phyloP scores from a whole-genome alignment of 2,329 filamentous ascomycete species.

The Beauveria caledonica region DNA sequence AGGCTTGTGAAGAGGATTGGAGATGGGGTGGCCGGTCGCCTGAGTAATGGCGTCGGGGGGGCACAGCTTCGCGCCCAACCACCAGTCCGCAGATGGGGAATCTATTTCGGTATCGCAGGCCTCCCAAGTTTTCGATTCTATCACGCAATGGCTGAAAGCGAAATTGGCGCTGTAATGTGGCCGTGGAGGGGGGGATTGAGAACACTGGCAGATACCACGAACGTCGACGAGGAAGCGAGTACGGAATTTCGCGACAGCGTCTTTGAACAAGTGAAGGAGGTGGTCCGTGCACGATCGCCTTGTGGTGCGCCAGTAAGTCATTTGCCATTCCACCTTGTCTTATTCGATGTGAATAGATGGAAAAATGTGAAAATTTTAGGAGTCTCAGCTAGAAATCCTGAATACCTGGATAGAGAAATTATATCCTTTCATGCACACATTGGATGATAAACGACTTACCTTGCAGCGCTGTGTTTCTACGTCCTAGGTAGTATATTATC shows the following conservation, averaged over 20 bases:
- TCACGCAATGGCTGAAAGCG: neutral
- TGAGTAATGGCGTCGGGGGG: neutral
- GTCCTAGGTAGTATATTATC: too few species aligned
- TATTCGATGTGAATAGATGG: neutral
- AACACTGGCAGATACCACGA: constrained; percentile 1
- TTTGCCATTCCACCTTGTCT: neutral
- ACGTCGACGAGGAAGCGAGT: constrained; percentile 1
- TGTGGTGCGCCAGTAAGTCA: neutral
- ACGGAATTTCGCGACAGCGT: constrained; percentile 12
- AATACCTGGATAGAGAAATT: too few species aligned
- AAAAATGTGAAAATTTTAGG: neutral
- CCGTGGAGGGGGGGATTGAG: neutral
- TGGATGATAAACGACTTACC: too few species aligned
- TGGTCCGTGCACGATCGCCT: constrained; percentile 11
- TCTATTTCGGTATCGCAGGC: neutral
- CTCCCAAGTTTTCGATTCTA: neutral
- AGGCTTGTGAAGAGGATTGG: neutral
- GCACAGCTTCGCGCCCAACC: constrained; percentile 7
- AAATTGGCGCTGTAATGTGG: constrained; percentile 4
- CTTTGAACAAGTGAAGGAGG: neutral
- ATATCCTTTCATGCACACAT: too few species aligned
- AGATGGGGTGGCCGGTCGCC: neutral
- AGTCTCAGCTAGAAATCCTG: too few species aligned
- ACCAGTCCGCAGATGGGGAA: neutral
- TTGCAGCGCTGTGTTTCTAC: too few species aligned